Conservation (phyloP, 139 green algal genomes). For the Micractinium sp. region DNA sequence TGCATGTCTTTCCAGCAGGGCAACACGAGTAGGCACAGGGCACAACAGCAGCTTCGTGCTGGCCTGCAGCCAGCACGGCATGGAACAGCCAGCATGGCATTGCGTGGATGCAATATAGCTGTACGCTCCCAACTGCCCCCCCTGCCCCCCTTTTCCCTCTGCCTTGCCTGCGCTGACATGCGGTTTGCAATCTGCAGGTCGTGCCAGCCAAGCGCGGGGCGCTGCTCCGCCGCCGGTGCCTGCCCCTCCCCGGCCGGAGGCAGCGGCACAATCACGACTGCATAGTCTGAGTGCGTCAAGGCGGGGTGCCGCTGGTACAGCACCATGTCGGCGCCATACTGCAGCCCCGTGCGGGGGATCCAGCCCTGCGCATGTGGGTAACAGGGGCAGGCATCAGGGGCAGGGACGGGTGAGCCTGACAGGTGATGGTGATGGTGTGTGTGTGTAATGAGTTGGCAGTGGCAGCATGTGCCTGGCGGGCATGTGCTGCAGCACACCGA, state of each 20-base stretch:
- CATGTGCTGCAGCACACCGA: neutral
- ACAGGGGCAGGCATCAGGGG: too few relatives aligned
- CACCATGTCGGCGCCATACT: slow-evolving; percentile 70
- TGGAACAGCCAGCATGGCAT: neutral
- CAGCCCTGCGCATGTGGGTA: slow-evolving; percentile 55
- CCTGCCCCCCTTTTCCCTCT: neutral
- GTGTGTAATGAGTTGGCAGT: neutral
- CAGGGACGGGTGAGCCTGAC: neutral
- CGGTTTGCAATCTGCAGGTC: slow-evolving; percentile 60
- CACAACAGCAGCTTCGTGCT: neutral
- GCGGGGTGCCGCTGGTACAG: slow-evolving; percentile 66
- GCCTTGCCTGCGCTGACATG: slow-evolving; percentile 36
- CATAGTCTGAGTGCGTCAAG: slow-evolving; percentile 53
- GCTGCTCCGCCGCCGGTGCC: neutral
- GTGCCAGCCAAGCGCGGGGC: slow-evolving; percentile 36
- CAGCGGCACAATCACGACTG: slow-evolving; percentile 50
- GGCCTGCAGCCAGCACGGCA: neutral
- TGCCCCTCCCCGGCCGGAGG: neutral
- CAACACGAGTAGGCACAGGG: neutral
- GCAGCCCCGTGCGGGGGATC: slow-evolving; percentile 64
- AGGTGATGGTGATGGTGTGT: neutral
- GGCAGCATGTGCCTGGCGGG: neutral
- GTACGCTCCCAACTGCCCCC: too few relatives aligned
- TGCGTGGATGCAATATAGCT: too few relatives aligned
- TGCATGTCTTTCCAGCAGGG: neutral